These are phyloP conservation scores for Trichoderma asperellum DNA, from an alignment of 2,329 filamentous ascomycete species.

Conservation along the genomic window DNA sequence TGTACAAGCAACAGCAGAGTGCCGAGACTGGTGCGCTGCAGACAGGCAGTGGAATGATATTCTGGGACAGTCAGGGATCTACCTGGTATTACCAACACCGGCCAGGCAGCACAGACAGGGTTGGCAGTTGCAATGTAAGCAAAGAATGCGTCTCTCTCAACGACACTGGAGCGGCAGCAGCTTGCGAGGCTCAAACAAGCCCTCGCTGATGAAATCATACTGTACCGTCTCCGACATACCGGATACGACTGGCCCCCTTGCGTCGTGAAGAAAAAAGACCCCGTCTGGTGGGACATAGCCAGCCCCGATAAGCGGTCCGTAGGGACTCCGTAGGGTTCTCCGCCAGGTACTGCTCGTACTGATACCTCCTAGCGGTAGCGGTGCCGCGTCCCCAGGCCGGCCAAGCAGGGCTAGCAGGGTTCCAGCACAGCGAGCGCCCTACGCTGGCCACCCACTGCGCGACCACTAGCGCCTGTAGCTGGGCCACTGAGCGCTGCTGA, in stretches of 20 bases:
- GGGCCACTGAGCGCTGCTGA: not conserved
- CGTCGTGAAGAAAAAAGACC: slow-evolving; percentile 1
- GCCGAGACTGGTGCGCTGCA: slow-evolving; percentile 4
- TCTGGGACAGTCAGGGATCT: not conserved
- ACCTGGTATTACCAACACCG: not conserved
- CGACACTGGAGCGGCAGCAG: not conserved
- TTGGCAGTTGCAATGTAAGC: not conserved
- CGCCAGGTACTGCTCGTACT: slow-evolving; percentile 4
- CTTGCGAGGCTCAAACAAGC: not conserved
- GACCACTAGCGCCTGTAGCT: not conserved
- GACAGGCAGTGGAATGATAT: not conserved
- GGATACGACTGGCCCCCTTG: slow-evolving; percentile 8
- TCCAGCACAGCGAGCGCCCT: not conserved
- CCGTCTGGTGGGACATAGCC: slow-evolving; percentile 8
- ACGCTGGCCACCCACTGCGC: slow-evolving; percentile 3
- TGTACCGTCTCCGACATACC: slow-evolving; percentile 19
- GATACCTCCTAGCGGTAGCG: not conserved
- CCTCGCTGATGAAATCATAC: slow-evolving; percentile 7
- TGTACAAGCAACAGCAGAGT: slow-evolving; percentile 13
- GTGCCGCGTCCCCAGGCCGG: not conserved
- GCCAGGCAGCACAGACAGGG: not conserved
- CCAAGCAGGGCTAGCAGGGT: slow-evolving; percentile 7
- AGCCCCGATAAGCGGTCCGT: slow-evolving; percentile 12
- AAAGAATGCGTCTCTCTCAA: not conserved
- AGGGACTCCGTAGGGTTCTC: not conserved